These are phyloP conservation scores for Suillus fuscotomentosus DNA, from an alignment of 768 basidiomycete genomes.

Conservation along the genomic window DNA sequence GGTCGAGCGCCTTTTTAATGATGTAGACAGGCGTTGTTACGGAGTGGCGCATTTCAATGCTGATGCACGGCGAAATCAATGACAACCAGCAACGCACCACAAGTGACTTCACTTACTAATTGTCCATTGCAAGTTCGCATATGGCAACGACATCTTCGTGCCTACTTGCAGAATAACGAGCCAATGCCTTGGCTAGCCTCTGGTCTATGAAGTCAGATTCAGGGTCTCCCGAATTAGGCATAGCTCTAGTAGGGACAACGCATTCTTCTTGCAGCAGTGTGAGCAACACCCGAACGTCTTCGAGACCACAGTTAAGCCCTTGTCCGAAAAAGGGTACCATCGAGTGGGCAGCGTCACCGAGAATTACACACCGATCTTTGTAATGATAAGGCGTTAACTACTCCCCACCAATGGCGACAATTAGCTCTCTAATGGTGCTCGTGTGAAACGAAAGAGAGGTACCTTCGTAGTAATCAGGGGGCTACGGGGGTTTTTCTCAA, in stretches of 20 bases:
- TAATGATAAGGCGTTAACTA: constrained; percentile 90
- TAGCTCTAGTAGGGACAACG: constrained; percentile 47
- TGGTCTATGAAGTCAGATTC: constrained; percentile 44
- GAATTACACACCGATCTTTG: constrained; percentile 79
- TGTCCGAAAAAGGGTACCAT: constrained; percentile 99
- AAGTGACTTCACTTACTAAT: constrained; percentile 72
- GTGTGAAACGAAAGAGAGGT: constrained; percentile 28
- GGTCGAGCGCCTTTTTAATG: constrained; percentile 78
- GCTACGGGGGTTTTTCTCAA: constrained; percentile 81
- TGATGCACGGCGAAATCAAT: constrained; percentile 35
- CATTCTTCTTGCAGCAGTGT: constrained; percentile 69
- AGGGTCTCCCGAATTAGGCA: constrained; percentile 21
- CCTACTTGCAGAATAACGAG: constrained; percentile 76
- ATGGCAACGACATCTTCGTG: constrained; percentile 91
- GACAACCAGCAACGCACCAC: constrained; percentile 21
- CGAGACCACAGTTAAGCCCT: constrained; percentile 95
- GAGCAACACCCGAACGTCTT: constrained; percentile 91
- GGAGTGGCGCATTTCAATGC: constrained; percentile 92
- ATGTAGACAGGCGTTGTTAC: constrained; percentile 81
- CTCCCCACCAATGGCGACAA: constrained; percentile 11
- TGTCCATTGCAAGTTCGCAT: constrained; percentile 89
- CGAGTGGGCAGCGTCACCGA: constrained; percentile 95
- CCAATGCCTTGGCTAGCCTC: constrained; percentile 63
- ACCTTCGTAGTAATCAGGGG: constrained; percentile 93
- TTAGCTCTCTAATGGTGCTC: constrained; percentile 17